Base-by-base conservation (phyloP, 495 filamentous ascomycete genomes). In the Penicillium roqueforti region DNA sequence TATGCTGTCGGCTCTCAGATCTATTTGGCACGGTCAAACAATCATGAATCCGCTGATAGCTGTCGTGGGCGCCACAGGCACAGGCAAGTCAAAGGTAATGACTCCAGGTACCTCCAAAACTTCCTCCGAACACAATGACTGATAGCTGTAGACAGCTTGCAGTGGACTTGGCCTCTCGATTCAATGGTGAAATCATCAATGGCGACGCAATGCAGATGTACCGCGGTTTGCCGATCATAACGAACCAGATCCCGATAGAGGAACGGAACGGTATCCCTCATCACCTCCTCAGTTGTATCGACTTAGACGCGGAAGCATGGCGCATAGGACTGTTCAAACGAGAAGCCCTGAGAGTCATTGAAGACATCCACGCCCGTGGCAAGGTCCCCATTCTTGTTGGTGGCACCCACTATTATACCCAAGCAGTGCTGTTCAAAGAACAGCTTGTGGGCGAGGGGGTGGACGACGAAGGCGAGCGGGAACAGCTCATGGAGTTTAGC, bases 191-290 rank as follows among this genome's bases (percentile, higher is more conserved):
- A 72, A 82, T 99, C 48, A 89, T 99, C 76, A 99, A 99, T 66
- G 91, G 88, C 46, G 95, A 99, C 74, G 93, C 93, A n/a, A 93
- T 99, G 89, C 95, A 97, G 67, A 86, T 99, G 80, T 99, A 99
- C 62, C 76, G 83, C 31, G 95, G 92, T 8, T 76, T 99, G 18
- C 91, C 93, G 1, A 87, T 97, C 57, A 92, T 97, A 51, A 99
- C 95, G 16, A 99, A 99, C 69, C 92, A 97, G 65, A 84, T 96
- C 55, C 77, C 87, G 0, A 40, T 65, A 11, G 79, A 81, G 22
- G 92, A 99, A 64, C 84, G 84, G 64, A 80, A 86, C 54, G 88
- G 87, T 20, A 79, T 99, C 28, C 87, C 88, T 16, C 95, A 99
- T 66, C 92, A 99, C 72, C 74, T 97, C 10, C 76, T 99, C 3